Conservation (phyloP, 345 rosid species). For the Camelina hispida region DNA sequence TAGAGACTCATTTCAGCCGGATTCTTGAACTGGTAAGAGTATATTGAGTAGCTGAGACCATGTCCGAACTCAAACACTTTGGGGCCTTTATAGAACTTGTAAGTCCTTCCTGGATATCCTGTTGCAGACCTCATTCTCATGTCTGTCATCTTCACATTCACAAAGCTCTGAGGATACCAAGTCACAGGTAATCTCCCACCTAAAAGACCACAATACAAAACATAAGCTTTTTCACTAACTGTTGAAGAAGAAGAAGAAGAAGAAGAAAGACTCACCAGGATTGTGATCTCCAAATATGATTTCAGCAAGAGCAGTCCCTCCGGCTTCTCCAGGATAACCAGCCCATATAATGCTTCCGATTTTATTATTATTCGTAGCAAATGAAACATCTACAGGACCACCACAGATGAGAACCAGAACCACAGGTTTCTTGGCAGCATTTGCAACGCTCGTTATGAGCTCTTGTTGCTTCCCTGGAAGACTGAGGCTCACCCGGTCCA, state of each 20-base stretch:
- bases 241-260: neutral
- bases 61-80: slow-evolving; percentile 70
- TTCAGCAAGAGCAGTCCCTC: slow-evolving; percentile 82
- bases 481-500: slow-evolving; percentile 68
- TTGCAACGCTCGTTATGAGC: slow-evolving; percentile 63
- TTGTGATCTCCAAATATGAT: slow-evolving; percentile 88
- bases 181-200: slow-evolving; percentile 92
- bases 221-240: neutral
- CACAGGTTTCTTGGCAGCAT: slow-evolving; percentile 70
- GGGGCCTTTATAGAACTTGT: slow-evolving; percentile 73
- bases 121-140: slow-evolving; percentile 81
- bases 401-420: slow-evolving; percentile 74
- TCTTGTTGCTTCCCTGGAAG: slow-evolving; percentile 82
- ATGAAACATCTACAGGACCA: slow-evolving; percentile 83
- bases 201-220: slow-evolving; percentile 41
- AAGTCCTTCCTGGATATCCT: slow-evolving; percentile 89
- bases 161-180: slow-evolving; percentile 79
- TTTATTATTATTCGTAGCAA: slow-evolving; percentile 57
- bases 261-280: slow-evolving; percentile 60
- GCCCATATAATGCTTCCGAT: slow-evolving; percentile 90
- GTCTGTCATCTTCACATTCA: slow-evolving; percentile 77
- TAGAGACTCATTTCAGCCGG: slow-evolving; percentile 42
- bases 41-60: slow-evolving; percentile 79
- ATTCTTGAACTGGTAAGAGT: slow-evolving; percentile 55
- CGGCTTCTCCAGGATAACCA: slow-evolving; percentile 94